A percentile compares a stretch with the other conserved stretches of the same genome.
phyloP scores from a whole-genome alignment of 257 asterid genomes.

The Cynanchum wilfordii region DNA sequence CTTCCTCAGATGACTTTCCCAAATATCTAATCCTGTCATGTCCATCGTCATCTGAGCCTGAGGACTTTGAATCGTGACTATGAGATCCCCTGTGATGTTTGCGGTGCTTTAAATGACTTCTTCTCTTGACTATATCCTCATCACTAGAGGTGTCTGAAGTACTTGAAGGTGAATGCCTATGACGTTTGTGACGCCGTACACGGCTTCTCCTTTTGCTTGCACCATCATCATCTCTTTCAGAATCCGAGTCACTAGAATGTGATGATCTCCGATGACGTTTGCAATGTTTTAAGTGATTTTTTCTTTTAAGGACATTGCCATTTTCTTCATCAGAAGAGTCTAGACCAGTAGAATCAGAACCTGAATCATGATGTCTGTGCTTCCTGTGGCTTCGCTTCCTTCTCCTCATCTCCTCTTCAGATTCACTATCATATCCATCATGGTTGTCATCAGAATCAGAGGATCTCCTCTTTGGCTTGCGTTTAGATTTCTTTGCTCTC shows the following conservation, averaged over 20 bases:
- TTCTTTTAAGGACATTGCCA: constrained; percentile 21
- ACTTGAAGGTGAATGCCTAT: constrained; percentile 28
- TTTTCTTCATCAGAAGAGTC: constrained; percentile 36
- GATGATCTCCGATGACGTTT: constrained; percentile 28
- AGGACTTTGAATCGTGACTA: constrained; percentile 35
- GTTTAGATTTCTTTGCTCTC: constrained; percentile 48
- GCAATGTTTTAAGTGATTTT: constrained; percentile 26
- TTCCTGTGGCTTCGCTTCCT: constrained; percentile 50
- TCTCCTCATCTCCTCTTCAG: constrained; percentile 42
- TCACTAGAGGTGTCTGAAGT: constrained; percentile 40
- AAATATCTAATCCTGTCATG: constrained; percentile 39
- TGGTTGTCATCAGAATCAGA: constrained; percentile 40
- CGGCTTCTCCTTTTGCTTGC: constrained; percentile 34
- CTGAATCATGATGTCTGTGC: constrained; percentile 28
- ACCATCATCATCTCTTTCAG: constrained; percentile 35
- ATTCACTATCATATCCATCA: constrained; percentile 38
- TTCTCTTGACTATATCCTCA: constrained; percentile 33
- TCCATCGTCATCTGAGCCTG: constrained; percentile 41
- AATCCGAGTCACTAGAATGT: constrained; percentile 32
- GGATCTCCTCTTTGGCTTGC: constrained; percentile 47
- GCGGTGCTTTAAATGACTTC: constrained; percentile 30
- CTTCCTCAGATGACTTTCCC: constrained; percentile 42
- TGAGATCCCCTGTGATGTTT: constrained; percentile 28
- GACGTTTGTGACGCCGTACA: constrained; percentile 38
- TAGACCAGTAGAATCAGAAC: constrained; percentile 39